Conservation (phyloP, 495 filamentous ascomycete genomes). For the Podospora fimiseda region DNA sequence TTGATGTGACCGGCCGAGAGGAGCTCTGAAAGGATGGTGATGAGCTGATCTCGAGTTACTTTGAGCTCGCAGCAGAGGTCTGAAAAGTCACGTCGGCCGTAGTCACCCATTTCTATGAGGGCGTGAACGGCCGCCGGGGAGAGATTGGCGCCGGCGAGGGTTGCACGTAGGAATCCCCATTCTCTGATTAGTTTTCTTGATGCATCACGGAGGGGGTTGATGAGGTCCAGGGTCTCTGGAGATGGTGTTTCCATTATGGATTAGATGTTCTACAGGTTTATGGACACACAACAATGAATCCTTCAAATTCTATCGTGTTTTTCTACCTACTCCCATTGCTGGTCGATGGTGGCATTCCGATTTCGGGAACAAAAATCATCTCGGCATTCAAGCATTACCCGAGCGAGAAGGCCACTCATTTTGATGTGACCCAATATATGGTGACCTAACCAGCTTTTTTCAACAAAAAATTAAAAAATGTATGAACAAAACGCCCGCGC, state of each 20-base stretch:
- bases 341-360: no score
- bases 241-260: slow-evolving; percentile 21
- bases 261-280: no score
- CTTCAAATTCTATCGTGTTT: no score
- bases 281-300: no score
- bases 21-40: slow-evolving; percentile 14
- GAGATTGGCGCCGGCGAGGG: slow-evolving; percentile 12
- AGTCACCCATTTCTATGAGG: slow-evolving; percentile 23
- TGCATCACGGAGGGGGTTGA: slow-evolving; percentile 17
- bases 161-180: slow-evolving; percentile 19
- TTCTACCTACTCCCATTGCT: no score
- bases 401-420: no score
- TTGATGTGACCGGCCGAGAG: slow-evolving; percentile 3
- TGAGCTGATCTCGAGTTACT: slow-evolving; percentile 6
- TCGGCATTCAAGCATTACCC: no score
- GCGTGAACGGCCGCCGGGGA: slow-evolving; percentile 21
- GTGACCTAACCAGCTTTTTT: no score
- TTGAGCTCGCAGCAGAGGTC: slow-evolving; percentile 15
- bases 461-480: no score
- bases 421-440: no score
- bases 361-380: no score
- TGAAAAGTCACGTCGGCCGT: slow-evolving; percentile 1
- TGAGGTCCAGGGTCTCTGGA: background rate
- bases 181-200: slow-evolving; percentile 23
- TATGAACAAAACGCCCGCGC: no score